A percentile compares a stretch with the other conserved stretches of the same genome.
These are phyloP conservation scores for cucumber (Cucumis sativus) DNA, from an alignment of 306 rosid species.

Conservation along the genomic window DNA sequence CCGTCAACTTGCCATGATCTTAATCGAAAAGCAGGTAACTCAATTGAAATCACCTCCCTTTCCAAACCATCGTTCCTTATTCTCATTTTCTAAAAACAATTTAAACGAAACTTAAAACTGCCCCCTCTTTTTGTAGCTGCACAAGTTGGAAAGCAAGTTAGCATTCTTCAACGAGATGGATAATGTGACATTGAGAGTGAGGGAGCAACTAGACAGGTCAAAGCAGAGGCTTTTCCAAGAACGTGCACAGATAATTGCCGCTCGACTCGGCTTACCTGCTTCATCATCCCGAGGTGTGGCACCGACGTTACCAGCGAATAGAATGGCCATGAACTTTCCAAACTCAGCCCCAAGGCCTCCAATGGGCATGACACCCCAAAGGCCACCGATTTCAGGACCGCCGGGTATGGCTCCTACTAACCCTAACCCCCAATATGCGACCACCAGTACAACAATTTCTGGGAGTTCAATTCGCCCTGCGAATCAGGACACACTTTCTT, in stretches of 20 bases:
- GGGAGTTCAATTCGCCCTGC: slow-evolving; percentile 50
- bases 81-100: slow-evolving; percentile 1
- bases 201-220: slow-evolving; percentile 74
- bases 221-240: slow-evolving; percentile 88
- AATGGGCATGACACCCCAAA: slow-evolving; percentile 34
- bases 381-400: slow-evolving; percentile 49
- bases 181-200: slow-evolving; percentile 52
- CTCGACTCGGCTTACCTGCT: slow-evolving; percentile 60
- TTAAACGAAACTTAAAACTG: background rate
- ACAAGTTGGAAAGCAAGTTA: slow-evolving; percentile 69
- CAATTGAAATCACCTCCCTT: slow-evolving; percentile 2
- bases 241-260: slow-evolving; percentile 71
- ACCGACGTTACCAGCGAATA: slow-evolving; percentile 36
- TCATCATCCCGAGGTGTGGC: slow-evolving; percentile 53
- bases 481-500: slow-evolving; percentile 43
- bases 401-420: slow-evolving; percentile 27
- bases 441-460: slow-evolving; percentile 29
- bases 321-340: slow-evolving; percentile 37
- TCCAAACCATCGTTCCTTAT: background rate
- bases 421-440: slow-evolving; percentile 24
- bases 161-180: slow-evolving; percentile 68
- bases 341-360: slow-evolving; percentile 59
- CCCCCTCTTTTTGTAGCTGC: slow-evolving; percentile 41
- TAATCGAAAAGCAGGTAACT: slow-evolving; percentile 81
- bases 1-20: slow-evolving; percentile 46